Evolutionary conservation across 2,329 filamentous ascomycete genomes (phyloP), one percentile per base, ranked within the genome.

Genomic region (Calycina marina): DNA sequence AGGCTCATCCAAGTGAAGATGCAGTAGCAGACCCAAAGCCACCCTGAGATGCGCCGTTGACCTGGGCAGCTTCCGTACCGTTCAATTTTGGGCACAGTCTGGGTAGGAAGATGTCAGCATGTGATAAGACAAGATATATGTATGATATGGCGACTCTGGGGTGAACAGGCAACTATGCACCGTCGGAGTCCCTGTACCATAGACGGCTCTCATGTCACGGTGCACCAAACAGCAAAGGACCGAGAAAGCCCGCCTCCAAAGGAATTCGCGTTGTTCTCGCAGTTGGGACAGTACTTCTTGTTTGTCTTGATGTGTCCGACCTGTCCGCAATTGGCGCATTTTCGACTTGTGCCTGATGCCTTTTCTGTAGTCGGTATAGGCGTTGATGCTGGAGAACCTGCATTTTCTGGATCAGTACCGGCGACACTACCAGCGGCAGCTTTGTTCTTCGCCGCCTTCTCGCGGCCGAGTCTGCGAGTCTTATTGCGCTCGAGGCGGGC

Each of bases 291-390:
- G 40, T 71, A 90, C 84, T 94, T 96, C 63, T 94, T 93, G 65
- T 96, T 96, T 29, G 88, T 96, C 60, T 94, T 94, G 65, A 98
- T 98, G 52, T 98, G 90, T 18, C 90, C 90, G 34, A 93, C 80
- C 56, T 90, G 81, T 31, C 90, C 90, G 59, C 90, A 98, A 57
- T 94, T 96, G 44, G 90, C 90, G 60, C 90, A 98, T 62, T 96
- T 96, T 48, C 92, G 71, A 18, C 78, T 78, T 35, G 83, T 92
- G 39, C 77, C 74, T 29, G 61, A 68, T 38, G 54, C 51, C 39
- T 63, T 61, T 47, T 65, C 60, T 50, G 72, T 58, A 4, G 59
- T 57, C 18, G 62, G 62, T 5, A 57, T 56, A 10, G 57, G 59
- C 2, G 61, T 56, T 13, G 61, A 55, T 18, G 55, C 56, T n/a